Conservation (phyloP, 305 asterid genomes). For the Fraxinus albicans region DNA sequence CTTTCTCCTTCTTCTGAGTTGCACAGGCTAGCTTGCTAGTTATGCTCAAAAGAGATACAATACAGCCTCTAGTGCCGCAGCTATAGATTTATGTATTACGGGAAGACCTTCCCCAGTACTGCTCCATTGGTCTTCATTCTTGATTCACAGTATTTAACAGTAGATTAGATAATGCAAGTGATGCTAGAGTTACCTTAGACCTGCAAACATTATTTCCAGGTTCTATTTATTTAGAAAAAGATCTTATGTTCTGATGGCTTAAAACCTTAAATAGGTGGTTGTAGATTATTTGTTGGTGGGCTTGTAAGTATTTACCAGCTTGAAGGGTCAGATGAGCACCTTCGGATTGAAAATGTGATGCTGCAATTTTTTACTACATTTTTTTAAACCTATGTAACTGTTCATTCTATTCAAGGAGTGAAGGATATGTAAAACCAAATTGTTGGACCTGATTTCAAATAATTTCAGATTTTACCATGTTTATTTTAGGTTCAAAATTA, state of each 20-base stretch:
- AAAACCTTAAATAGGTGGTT: background rate
- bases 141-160: background rate
- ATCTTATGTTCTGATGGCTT: background rate
- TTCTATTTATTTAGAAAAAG: background rate
- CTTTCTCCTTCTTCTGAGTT: background rate
- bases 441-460: background rate
- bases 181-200: background rate
- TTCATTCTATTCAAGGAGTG: background rate
- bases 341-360: background rate
- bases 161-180: background rate
- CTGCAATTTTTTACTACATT: background rate
- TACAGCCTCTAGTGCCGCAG: background rate
- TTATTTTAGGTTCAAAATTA: background rate
- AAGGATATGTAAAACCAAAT: background rate
- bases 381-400: background rate
- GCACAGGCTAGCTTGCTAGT: conserved; percentile 7
- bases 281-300: background rate
- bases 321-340: background rate
- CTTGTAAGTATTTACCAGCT: background rate
- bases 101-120: background rate
- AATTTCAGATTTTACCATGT: background rate
- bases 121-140: background rate
- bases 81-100: background rate
- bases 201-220: background rate
- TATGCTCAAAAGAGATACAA: conserved; percentile 8